A percentile compares a stretch with the other conserved stretches of the same genome.
phyloP scores from a whole-genome alignment of 1,284 basidiomycete genomes.

The Fomitopsis betulina region DNA sequence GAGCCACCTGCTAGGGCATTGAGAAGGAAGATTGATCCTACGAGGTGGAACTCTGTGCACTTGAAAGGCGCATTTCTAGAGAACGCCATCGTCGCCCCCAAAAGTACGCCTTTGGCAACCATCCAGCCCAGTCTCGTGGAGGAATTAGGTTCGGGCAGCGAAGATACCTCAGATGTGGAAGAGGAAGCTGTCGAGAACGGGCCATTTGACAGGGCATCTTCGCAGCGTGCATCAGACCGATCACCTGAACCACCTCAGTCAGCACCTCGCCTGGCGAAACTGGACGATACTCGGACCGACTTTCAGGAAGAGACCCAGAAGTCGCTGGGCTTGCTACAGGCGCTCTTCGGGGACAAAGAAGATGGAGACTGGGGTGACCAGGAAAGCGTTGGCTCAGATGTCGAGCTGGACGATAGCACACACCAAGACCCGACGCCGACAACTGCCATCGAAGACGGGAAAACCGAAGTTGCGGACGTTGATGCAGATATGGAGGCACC shows the following conservation, averaged over 20 bases:
- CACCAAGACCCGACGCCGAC: conserved; percentile 6
- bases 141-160: conserved; percentile 8
- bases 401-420: conserved; percentile 30
- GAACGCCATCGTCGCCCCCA: conserved; percentile 14
- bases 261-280: not conserved
- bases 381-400: conserved; percentile 47
- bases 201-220: too few relatives aligned
- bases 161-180: conserved; percentile 3
- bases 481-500: not conserved
- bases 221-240: too few relatives aligned
- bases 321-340: conserved; percentile 44
- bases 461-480: conserved; percentile 14
- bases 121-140: not conserved
- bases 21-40: conserved; percentile 59
- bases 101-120: not conserved
- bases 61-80: conserved; percentile 65
- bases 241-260: not conserved
- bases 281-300: conserved; percentile 21
- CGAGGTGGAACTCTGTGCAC: conserved; percentile 60
- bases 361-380: conserved; percentile 48
- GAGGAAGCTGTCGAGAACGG: not conserved
- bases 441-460: conserved; percentile 23
- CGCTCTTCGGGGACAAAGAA: conserved; percentile 43
- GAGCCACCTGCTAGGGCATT: conserved; percentile 42
- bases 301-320: conserved; percentile 42